Conservation (phyloP, 1,284 basidiomycete species). For the Ustilago lituana region DNA sequence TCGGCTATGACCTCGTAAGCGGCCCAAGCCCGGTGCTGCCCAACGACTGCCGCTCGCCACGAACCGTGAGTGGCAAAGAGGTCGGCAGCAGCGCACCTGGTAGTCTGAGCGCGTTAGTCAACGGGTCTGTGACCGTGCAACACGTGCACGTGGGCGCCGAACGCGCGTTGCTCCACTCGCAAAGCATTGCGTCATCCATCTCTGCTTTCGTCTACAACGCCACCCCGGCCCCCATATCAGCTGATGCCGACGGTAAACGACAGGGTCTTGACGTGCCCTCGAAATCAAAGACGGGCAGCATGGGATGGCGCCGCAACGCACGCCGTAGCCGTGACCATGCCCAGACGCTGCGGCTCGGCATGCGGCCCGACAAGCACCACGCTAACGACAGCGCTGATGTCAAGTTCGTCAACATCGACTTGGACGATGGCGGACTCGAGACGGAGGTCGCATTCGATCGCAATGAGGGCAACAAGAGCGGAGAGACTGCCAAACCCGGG, state of each 20-base stretch:
- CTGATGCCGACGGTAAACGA: neutral
- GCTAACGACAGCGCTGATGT: slow-evolving; percentile 16
- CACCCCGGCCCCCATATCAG: slow-evolving; percentile 29
- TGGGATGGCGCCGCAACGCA: slow-evolving; percentile 33
- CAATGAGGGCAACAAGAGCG: slow-evolving; percentile 1
- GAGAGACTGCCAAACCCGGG: slow-evolving; percentile 11
- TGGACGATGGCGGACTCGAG: slow-evolving; percentile 28
- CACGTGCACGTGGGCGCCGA: slow-evolving; percentile 20
- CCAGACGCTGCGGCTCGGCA: slow-evolving; percentile 16
- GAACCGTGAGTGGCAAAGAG: slow-evolving; percentile 30
- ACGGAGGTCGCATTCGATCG: slow-evolving; percentile 20
- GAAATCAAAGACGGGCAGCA: slow-evolving; percentile 21
- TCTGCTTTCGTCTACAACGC: slow-evolving; percentile 56
- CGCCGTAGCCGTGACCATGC: slow-evolving; percentile 20
- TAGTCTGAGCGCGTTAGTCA: slow-evolving; percentile 14
- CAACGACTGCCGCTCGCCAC: slow-evolving; percentile 41
- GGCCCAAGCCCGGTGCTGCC: slow-evolving; percentile 40
- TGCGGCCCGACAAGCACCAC: slow-evolving; percentile 13
- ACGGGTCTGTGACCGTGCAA: slow-evolving; percentile 21
- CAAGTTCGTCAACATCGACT: slow-evolving; percentile 45
- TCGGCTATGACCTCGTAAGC: slow-evolving; percentile 10
- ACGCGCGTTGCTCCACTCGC: slow-evolving; percentile 23
- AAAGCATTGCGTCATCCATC: slow-evolving; percentile 50
- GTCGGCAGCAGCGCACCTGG: slow-evolving; percentile 13
- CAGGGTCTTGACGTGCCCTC: slow-evolving; percentile 9